A percentile compares a stretch with the other conserved stretches of the same genome.
Evolutionary conservation across 2,329 filamentous ascomycete genomes (phyloP).

Genomic region (Myriangium duriaei): DNA sequence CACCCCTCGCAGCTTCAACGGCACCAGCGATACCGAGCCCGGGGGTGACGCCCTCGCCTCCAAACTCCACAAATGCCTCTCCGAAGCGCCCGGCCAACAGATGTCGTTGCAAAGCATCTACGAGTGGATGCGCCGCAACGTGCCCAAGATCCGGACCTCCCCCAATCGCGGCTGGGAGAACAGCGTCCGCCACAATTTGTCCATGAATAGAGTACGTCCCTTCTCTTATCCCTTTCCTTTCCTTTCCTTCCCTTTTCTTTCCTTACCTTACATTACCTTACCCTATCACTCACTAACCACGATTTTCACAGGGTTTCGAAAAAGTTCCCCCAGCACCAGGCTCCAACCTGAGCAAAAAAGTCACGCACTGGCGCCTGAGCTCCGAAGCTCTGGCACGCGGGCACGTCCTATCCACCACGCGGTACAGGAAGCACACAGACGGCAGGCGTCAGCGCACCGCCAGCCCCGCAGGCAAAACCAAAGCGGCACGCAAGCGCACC

Average conservation of each 20-base stretch:
- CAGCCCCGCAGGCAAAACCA: too few relatives aligned
- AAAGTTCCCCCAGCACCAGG: conserved; percentile 35
- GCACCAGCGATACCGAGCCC: conserved; percentile 11
- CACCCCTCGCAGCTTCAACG: conserved; percentile 2
- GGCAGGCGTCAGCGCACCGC: too few relatives aligned
- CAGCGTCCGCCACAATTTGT: conserved; percentile 88
- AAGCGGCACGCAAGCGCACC: too few relatives aligned
- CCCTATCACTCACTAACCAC: too few relatives aligned
- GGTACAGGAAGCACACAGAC: conserved; percentile 38
- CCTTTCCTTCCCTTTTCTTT: too few relatives aligned
- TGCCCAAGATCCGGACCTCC: too few relatives aligned
- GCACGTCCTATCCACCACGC: conserved; percentile 71
- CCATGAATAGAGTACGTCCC: conserved; percentile 75
- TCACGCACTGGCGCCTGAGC: conserved; percentile 65
- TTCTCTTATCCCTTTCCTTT: conserved; percentile 1
- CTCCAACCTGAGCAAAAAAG: conserved; percentile 47
- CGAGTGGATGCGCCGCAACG: conserved; percentile 75
- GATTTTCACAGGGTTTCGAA: conserved; percentile 38
- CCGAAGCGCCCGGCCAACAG: conserved; percentile 50
- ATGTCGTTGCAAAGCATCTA: conserved; percentile 83
- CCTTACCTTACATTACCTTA: too few relatives aligned
- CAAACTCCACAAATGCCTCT: conserved; percentile 65
- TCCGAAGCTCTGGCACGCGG: conserved; percentile 55
- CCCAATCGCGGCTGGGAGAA: conserved; percentile 99
- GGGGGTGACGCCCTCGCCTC: conserved; percentile 51